Evolutionary conservation across 495 filamentous ascomycete genomes (phyloP).

Genomic region (Endocarpon pusillum): DNA sequence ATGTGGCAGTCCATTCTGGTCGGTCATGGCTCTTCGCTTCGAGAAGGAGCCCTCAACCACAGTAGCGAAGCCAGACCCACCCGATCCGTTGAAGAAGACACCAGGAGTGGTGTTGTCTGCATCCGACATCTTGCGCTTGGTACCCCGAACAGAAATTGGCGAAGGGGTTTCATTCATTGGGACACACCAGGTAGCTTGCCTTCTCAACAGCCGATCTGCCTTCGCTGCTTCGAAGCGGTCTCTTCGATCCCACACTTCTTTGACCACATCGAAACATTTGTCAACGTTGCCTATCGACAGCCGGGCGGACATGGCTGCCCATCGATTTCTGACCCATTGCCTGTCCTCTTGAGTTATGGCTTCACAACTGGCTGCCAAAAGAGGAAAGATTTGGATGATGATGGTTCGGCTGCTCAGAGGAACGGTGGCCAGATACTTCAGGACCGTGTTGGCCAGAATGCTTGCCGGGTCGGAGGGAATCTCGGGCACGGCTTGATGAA

Average conservation of each 20-base stretch:
- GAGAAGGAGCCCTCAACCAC: too few species aligned
- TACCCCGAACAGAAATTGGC: too few species aligned
- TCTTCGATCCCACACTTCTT: conserved; percentile 49
- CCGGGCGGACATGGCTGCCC: conserved; percentile 41
- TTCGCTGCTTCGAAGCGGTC: conserved; percentile 27
- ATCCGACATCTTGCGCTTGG: too few species aligned
- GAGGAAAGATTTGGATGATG: conserved; percentile 63
- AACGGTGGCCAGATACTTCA: conserved; percentile 45
- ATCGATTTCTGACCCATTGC: conserved; percentile 51
- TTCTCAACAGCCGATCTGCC: too few species aligned
- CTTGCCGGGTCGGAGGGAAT: conserved; percentile 41
- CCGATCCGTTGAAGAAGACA: too few species aligned
- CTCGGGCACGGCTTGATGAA: conserved; percentile 66
- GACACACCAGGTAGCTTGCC: too few species aligned
- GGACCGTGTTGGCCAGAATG: conserved; percentile 43
- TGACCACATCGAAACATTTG: conserved; percentile 57
- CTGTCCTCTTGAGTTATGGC: conserved; percentile 42
- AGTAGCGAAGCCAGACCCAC: too few species aligned
- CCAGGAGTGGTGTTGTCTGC: too few species aligned
- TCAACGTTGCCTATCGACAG: conserved; percentile 61
- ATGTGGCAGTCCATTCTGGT: too few species aligned
- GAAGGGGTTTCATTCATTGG: too few species aligned
- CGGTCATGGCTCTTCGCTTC: too few species aligned
- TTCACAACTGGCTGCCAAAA: conserved; percentile 57
- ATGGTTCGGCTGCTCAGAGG: conserved; percentile 44